phyloP scores from a whole-genome alignment of 2,329 filamentous ascomycete species.

The Epichloe sylvatica region DNA sequence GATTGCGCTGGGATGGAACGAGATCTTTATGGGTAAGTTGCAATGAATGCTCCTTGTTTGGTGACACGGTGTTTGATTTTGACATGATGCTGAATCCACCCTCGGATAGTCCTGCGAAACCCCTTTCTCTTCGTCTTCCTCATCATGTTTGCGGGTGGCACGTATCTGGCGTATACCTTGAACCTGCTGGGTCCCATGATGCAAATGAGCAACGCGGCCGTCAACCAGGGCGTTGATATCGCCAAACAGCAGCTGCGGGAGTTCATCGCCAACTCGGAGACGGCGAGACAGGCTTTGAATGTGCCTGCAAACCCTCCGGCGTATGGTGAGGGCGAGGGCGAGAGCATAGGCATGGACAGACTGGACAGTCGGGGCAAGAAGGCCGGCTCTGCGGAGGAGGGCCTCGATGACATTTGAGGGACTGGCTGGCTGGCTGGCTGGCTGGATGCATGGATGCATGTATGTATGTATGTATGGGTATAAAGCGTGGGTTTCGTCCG shows the following conservation, averaged over 20 bases:
- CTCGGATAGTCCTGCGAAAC: conserved; percentile 65
- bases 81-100: background rate
- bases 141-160: conserved; percentile 58
- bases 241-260: conserved; percentile 83
- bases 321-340: conserved; percentile 24
- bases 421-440: background rate
- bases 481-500: background rate
- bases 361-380: conserved; percentile 47
- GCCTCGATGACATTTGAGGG: conserved; percentile 45
- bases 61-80: too few relatives aligned
- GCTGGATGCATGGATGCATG: background rate
- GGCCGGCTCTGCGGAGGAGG: conserved; percentile 27
- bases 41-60: too few relatives aligned
- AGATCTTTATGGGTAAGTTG: conserved; percentile 75
- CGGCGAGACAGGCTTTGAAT: conserved; percentile 66
- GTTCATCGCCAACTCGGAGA: conserved; percentile 78
- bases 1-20: conserved; percentile 93
- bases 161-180: conserved; percentile 82
- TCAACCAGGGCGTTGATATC: conserved; percentile 73
- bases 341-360: conserved; percentile 43
- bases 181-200: conserved; percentile 94
- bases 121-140: conserved; percentile 85
- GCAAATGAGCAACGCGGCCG: conserved; percentile 86
- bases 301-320: conserved; percentile 39
- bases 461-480: background rate